phyloP scores from a whole-genome alignment of 495 filamentous ascomycete genomes.

The Hypoxylon lienhwacheense region DNA sequence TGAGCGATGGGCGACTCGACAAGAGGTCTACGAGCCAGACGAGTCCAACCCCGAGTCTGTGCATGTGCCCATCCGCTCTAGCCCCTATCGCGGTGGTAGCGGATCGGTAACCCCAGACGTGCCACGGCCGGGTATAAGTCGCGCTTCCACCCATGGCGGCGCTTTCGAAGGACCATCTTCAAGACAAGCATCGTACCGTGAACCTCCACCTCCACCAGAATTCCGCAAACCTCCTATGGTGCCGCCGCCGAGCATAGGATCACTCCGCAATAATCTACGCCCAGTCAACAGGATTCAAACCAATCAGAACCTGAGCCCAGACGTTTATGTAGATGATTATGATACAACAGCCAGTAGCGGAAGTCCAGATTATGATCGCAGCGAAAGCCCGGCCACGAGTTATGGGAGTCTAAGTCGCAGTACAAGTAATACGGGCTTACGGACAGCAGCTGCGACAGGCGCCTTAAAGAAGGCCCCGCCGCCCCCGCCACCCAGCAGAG shows the following conservation, averaged over 20 bases:
- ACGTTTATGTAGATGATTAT: slow-evolving; percentile 65
- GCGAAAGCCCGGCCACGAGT: slow-evolving; percentile 65
- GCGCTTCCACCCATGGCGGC: slow-evolving; percentile 56
- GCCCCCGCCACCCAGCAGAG: slow-evolving; percentile 77
- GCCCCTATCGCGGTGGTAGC: slow-evolving; percentile 41
- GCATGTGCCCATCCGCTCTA: slow-evolving; percentile 67
- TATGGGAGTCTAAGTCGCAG: slow-evolving; percentile 60
- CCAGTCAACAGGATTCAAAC: slow-evolving; percentile 48
- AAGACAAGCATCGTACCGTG: slow-evolving; percentile 29
- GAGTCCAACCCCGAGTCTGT: slow-evolving; percentile 45
- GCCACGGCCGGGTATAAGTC: slow-evolving; percentile 40
- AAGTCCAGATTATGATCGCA: slow-evolving; percentile 61
- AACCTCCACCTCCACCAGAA: slow-evolving; percentile 31
- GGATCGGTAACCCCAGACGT: slow-evolving; percentile 53
- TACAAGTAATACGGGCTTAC: slow-evolving; percentile 52
- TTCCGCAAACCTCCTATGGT: slow-evolving; percentile 36
- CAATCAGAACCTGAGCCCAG: slow-evolving; percentile 58
- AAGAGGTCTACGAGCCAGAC: slow-evolving; percentile 41
- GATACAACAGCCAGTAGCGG: slow-evolving; percentile 63
- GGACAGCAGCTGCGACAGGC: slow-evolving; percentile 39
- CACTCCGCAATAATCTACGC: slow-evolving; percentile 46
- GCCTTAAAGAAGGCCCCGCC: slow-evolving; percentile 70
- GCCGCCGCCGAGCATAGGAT: slow-evolving; percentile 39
- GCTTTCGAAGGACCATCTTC: slow-evolving; percentile 32
- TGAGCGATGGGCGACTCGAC: slow-evolving; percentile 36